Conservation (phyloP, 2,329 filamentous ascomycete species). For the Alternaria atra region DNA sequence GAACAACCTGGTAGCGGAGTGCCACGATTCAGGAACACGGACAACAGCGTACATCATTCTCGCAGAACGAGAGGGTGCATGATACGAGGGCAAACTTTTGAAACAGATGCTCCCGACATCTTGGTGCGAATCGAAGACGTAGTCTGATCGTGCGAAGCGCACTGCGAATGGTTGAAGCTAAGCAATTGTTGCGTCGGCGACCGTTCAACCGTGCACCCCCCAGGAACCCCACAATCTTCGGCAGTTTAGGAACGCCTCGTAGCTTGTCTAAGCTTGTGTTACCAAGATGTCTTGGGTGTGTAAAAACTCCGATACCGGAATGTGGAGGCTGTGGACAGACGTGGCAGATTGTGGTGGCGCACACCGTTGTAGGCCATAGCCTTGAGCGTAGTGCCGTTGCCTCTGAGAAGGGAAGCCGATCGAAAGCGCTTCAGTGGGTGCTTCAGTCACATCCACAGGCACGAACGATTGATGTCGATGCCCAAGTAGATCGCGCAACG, state of each 20-base stretch:
- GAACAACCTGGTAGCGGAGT: constrained; percentile 6
- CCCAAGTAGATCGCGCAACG: no score
- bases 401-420: not conserved
- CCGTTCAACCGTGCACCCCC: not conserved
- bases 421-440: not conserved
- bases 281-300: not conserved
- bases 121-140: constrained; percentile 2
- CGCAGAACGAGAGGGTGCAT: not conserved
- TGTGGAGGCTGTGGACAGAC: not conserved
- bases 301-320: not conserved
- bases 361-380: no score
- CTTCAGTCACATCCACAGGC: no score
- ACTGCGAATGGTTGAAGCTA: not conserved
- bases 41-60: not conserved
- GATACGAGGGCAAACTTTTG: not conserved
- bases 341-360: not conserved
- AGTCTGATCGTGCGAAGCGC: constrained; percentile 1
- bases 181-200: not conserved
- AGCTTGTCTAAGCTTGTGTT: not conserved
- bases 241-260: not conserved
- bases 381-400: not conserved
- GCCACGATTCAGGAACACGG: constrained; percentile 4
- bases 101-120: not conserved
- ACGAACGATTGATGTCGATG: no score
- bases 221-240: constrained; percentile 1